Evolutionary conservation across 441 rosid genomes (phyloP).

Genomic region (Croton setiger): DNA sequence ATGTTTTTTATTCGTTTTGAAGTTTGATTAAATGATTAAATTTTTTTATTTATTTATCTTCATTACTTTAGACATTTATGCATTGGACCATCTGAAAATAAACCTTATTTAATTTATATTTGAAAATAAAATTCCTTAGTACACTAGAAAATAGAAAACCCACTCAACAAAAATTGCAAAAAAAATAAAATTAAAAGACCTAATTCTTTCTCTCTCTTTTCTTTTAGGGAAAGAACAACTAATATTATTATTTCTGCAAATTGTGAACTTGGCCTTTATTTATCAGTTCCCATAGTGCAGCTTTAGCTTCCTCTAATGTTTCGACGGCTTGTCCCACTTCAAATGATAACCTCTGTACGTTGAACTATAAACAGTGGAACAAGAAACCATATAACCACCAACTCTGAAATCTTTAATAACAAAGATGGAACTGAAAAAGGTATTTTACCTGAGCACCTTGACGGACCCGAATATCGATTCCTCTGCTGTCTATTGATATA

Average conservation of each 20-base stretch:
- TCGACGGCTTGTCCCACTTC: constrained; percentile 77
- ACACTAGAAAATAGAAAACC: too few relatives aligned
- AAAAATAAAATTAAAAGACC: too few relatives aligned
- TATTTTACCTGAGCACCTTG: constrained; percentile 93
- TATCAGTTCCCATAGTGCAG: constrained; percentile 71
- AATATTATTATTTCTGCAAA: constrained; percentile 46
- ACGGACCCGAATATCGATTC: constrained; percentile 81
- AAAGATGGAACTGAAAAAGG: neutral
- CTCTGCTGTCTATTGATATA: constrained; percentile 95
- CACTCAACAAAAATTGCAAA: too few relatives aligned
- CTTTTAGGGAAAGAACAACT: too few relatives aligned
- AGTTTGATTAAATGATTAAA: too few relatives aligned
- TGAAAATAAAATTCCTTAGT: too few relatives aligned
- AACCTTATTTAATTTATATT: too few relatives aligned
- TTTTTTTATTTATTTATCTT: too few relatives aligned
- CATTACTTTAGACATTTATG: too few relatives aligned
- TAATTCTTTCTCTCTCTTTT: too few relatives aligned
- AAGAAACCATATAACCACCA: neutral
- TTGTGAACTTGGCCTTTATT: constrained; percentile 54
- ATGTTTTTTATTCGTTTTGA: too few relatives aligned
- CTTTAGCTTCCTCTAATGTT: constrained; percentile 85
- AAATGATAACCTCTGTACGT: constrained; percentile 79
- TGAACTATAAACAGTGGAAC: constrained; percentile 47
- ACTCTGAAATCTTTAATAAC: constrained; percentile 1
- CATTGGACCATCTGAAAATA: too few relatives aligned